Evolutionary conservation across 306 rosid genomes (phyloP), one percentile per base, ranked within the genome.

Genomic region (Sicyos edulis): DNA sequence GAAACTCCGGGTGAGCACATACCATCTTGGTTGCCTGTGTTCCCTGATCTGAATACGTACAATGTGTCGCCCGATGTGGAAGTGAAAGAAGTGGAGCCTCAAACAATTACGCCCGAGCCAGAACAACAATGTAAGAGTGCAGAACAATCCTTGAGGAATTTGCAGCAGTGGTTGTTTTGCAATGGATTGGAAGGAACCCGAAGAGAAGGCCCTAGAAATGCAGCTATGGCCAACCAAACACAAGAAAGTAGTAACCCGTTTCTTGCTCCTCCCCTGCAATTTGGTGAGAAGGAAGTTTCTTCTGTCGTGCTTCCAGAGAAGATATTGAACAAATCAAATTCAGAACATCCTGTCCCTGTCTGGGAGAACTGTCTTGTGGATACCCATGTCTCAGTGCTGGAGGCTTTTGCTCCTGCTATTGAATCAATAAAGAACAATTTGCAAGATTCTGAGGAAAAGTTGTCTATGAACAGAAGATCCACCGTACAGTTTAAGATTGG

Each of bases 21-120:
- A 77, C 96, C 97, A 52, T 62, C 85, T 52, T 89, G 97, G 97
- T 81, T 92, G 86, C 96, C 97, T n/a, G 81, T 82, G 20, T 84
- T 89, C 57, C 96, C 96, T 62, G 92, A 83, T 68, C 86, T 86
- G 10, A 82, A 84, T 60, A 68, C 85, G 37, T 80, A 76, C 78
- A 53, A 77, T 49, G 77, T 29, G 73, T 58, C 81, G 16, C 78
- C 81, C 16, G 32, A 54, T 2, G 37, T 64, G 68, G 65, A 78
- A 73, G 90, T 79, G 70, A 81, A 78, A 73, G 82, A 73, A 3
- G 42, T 47, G 14, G 91, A 83, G 57, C 78, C 80, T 52, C 60
- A 70, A 64, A 77, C 71, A 58, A 74, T 63, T 12, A 79, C 70
- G 58, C 59, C 80, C 75, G 88, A 84, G 57, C 85, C 66, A 45